Conservation (phyloP, 2,329 filamentous ascomycete species). For the Sordariomycetes sp. region DNA sequence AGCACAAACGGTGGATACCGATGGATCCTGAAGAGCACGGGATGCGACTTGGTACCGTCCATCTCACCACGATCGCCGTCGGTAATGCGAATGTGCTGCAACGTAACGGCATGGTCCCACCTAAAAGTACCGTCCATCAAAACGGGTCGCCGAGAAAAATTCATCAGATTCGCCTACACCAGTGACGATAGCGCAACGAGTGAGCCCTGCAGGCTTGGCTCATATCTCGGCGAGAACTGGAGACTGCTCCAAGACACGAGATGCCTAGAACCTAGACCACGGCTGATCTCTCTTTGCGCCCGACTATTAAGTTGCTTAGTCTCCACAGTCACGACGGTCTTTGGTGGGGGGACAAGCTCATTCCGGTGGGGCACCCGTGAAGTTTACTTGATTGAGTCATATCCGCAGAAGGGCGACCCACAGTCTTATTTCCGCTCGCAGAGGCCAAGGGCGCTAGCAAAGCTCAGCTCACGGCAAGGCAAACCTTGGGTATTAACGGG, state of each 20-base stretch:
- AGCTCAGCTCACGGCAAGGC: background rate
- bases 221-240: no score
- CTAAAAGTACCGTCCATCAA: background rate
- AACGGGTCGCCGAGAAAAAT: no score
- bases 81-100: slow-evolving; percentile 1
- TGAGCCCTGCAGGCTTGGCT: no score
- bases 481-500: no score
- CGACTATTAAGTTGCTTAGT: background rate
- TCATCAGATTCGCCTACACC: no score
- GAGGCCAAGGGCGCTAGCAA: background rate
- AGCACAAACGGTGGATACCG: background rate
- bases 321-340: background rate
- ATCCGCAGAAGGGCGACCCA: background rate
- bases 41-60: background rate
- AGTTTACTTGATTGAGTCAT: background rate
- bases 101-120: background rate
- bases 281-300: no score
- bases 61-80: background rate
- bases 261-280: no score
- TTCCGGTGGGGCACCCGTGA: background rate
- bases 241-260: no score
- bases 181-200: no score
- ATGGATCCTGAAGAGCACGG: background rate
- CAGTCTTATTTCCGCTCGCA: background rate
- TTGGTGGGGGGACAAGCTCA: background rate